phyloP scores from a whole-genome alignment of 257 asterid species.

The Gentiana straminea region DNA sequence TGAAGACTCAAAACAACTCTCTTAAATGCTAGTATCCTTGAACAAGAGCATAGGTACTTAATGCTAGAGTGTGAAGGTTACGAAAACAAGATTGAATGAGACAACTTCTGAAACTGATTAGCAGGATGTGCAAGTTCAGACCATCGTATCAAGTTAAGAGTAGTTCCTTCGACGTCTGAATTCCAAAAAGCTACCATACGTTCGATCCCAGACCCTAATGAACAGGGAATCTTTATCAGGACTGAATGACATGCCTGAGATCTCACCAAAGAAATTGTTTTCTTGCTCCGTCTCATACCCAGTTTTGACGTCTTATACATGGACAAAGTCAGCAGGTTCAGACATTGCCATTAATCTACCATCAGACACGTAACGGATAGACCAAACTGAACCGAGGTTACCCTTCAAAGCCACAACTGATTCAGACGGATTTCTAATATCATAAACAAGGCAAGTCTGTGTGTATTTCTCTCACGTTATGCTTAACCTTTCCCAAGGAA shows the following conservation, averaged over 20 bases:
- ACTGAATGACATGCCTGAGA: slow-evolving; percentile 82
- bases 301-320: slow-evolving; percentile 55
- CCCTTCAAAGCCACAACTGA: slow-evolving; percentile 65
- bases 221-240: slow-evolving; percentile 86
- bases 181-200: slow-evolving; percentile 91
- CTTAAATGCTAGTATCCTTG: too few species aligned
- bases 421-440: slow-evolving; percentile 49
- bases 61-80: too few species aligned
- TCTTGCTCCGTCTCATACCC: slow-evolving; percentile 80
- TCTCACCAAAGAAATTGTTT: slow-evolving; percentile 91
- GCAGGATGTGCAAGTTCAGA: slow-evolving; percentile 21
- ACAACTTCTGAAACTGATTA: slow-evolving; percentile 1
- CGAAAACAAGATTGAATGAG: slow-evolving; percentile 10
- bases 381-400: slow-evolving; percentile 80
- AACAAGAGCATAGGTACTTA: too few species aligned
- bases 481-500: slow-evolving; percentile 88
- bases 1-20: too few species aligned
- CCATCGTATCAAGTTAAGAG: slow-evolving; percentile 50
- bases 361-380: slow-evolving; percentile 77
- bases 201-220: slow-evolving; percentile 88
- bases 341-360: slow-evolving; percentile 94
- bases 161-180: slow-evolving; percentile 56
- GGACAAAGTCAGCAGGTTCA: slow-evolving; percentile 94
- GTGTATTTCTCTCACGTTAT: slow-evolving; percentile 70
- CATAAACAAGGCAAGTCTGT: slow-evolving; percentile 82